Evolutionary conservation across 2,329 filamentous ascomycete species (phyloP), one percentile per base, ranked within the genome.

Genomic region (Chalaropsis thielavioides): DNA sequence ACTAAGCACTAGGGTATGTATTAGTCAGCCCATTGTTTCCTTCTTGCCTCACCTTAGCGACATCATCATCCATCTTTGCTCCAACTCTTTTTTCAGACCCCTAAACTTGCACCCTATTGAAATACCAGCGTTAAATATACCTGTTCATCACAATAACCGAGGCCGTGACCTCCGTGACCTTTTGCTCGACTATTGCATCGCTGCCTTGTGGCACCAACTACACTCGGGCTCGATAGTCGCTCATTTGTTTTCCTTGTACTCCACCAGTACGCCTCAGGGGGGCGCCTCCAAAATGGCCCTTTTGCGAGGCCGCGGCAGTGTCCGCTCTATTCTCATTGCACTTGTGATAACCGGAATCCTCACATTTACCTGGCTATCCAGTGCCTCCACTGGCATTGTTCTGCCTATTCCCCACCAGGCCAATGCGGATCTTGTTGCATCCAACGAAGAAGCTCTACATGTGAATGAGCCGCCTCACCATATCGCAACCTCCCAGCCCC

Each of bases 321-420:
- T 58, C 27, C 63, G 63, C n/a, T 35, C 49, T 10, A 24, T 64
- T 22, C 17, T 60, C 22, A 58, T 64, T 43, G 41, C 63, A 10
- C 15, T 13, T 15, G 19, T 60, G 15, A 59, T 64, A 17, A 46
- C 27, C 15, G 63, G 54, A 17, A 46, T 64, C 56, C 40, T 64
- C 13, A 64, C 38, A 6, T n/a, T 64, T 3, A 40, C 19, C 8
- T 59, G 40, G 63, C 43, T 59, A 31, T 60, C 38, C 24, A n/a
- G 44, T 31, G 17, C 54, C 38, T 43, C 61, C 5, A 51, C 24
- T 38, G 5, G 27, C 3, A 40, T 40, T 51, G 24, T 43, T n/a
- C 56, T 64, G 22, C 63, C 63, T 3, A 58, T 44, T 38, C 24
- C 27, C 13, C 56, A 59, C 31, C 38, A 58, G 17, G 17, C 35